Conservation (phyloP, 805 yeast species). For the Candida insectorum region DNA sequence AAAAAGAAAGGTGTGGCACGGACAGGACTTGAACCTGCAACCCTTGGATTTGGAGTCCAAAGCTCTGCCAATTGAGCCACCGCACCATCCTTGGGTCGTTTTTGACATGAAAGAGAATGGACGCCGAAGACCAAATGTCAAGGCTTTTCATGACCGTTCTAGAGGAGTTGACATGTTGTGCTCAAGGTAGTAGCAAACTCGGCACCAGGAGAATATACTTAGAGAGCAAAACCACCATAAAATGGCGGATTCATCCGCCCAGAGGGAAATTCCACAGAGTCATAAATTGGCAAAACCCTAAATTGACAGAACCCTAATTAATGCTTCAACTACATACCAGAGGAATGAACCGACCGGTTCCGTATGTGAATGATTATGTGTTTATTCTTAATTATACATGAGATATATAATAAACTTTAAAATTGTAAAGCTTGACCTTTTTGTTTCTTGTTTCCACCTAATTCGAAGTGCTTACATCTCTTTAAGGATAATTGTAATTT, state of each 20-base stretch:
- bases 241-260: too few relatives aligned
- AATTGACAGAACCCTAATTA: too few relatives aligned
- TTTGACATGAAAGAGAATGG: too few relatives aligned
- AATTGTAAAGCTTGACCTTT: slow-evolving; percentile 99
- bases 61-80: slow-evolving; percentile 43
- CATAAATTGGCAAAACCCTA: too few relatives aligned
- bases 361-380: slow-evolving; percentile 1
- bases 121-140: too few relatives aligned
- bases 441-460: slow-evolving; percentile 99
- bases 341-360: not conserved
- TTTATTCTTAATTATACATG: slow-evolving; percentile 9
- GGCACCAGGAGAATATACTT: too few relatives aligned
- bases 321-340: too few relatives aligned
- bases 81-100: slow-evolving; percentile 22
- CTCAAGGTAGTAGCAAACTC: too few relatives aligned
- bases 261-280: too few relatives aligned
- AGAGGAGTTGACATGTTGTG: too few relatives aligned
- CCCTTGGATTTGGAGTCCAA: slow-evolving; percentile 63
- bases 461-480: slow-evolving; percentile 99
- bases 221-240: too few relatives aligned
- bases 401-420: slow-evolving; percentile 45
- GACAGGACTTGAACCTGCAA: slow-evolving; percentile 87
- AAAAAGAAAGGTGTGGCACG: slow-evolving; percentile 36
- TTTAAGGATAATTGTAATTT: slow-evolving; percentile 96
- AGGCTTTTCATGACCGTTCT: too few relatives aligned